Conservation (phyloP, 768 basidiomycete species). For the Mycena floridula region DNA sequence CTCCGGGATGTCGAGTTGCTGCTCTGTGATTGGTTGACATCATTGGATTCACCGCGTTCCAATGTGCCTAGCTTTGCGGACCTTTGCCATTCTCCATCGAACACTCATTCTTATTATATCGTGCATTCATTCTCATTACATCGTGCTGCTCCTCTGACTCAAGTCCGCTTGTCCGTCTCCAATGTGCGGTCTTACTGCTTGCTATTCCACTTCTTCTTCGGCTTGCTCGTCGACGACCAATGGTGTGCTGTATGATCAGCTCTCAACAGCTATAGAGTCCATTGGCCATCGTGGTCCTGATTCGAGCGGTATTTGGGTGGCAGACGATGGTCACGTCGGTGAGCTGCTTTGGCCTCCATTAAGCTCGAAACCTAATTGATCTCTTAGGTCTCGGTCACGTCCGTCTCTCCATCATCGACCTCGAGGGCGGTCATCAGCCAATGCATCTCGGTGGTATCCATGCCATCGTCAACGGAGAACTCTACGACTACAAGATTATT, state of each 20-base stretch:
- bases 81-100: background rate
- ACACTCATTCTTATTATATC: background rate
- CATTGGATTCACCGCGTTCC: background rate
- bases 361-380: background rate
- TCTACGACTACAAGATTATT: conserved; percentile 13
- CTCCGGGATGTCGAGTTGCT: background rate
- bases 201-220: background rate
- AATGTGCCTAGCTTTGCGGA: background rate
- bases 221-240: background rate
- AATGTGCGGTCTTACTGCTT: background rate
- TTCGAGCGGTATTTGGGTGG: conserved; percentile 8
- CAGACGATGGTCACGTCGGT: conserved; percentile 10
- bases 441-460: conserved; percentile 8
- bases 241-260: background rate
- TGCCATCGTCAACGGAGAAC: conserved; percentile 11
- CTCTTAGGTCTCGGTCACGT: conserved; percentile 10
- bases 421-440: conserved; percentile 12
- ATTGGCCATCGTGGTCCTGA: conserved; percentile 12
- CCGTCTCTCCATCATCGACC: conserved; percentile 12
- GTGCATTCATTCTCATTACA: background rate
- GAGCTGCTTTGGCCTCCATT: background rate
- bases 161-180: too few relatives aligned
- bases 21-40: background rate
- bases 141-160: too few relatives aligned
- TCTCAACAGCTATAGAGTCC: conserved; percentile 3